Base-by-base conservation (phyloP, 106 monocot species). In the Phalaenopsis aphrodite region DNA sequence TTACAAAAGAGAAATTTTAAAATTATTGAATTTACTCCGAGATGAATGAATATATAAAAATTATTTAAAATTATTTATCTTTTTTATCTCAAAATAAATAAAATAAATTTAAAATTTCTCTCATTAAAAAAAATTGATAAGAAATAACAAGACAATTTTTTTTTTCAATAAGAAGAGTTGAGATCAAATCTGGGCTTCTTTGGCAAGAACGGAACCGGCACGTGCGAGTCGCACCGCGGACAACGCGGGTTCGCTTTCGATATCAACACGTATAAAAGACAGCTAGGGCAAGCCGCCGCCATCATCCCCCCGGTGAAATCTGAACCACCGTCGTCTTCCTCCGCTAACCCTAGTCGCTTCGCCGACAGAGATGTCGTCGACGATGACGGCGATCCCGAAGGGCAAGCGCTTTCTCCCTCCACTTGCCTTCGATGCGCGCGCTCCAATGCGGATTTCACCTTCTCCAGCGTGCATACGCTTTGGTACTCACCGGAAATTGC, bases 201-300 rank as follows among this genome's bases (percentile, higher is more conserved):
- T 11, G 38, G 23, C 1, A 49, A 21, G 11, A 49, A 76, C 21
- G 83, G 86, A 0, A 55, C 14, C 46, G 52, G 52, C 52, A 93
- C 91, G 75, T 75, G 81, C 58, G 90, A 81, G 75, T 78, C 79
- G 68, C 93, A 93, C 37, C 89, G 75, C 17, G 86, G 89, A 85
- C 93, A 96, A 56, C 84, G 69, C 21, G 93, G 96, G 66, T 84
- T 86, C 12, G 9, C 41, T 73, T 81, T 87, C 10, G 93, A 83
- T 46, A 96, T 90, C 76, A 96, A 77, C 79, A 96, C 96, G 77
- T 93, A 96, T 3, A 87, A 71, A 55, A 96, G 86, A 79, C 96
- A 96, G 15, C 86, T 81, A 2, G 96, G 92, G 74, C 96, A 98
- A 9, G 91, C 98, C 5, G 96, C 90, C 23, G 94, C 96, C 75